Base-by-base conservation (phyloP, 768 basidiomycete species). In the Lactarius akahatsu region DNA sequence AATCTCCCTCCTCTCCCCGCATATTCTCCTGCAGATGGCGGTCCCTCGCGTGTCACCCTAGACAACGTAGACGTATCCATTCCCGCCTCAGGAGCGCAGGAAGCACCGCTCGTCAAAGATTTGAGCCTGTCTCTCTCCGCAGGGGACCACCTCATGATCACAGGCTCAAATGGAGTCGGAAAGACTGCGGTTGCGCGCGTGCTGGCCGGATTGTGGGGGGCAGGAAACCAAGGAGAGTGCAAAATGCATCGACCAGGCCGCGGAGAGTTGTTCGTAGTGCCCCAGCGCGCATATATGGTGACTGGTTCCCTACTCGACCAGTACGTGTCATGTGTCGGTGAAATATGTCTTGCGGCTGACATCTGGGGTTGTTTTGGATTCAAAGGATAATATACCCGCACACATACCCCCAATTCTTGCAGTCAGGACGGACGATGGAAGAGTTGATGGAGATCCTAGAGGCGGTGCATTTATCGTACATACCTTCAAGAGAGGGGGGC, bases 231-330 rank as follows among this genome's bases (percentile, higher is more conserved):
- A 15, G 82, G 79, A 38, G 69, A 59, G 16, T 72, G 76, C 0
- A 66, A 64, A 45, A 76, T 78, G 40, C 57, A 65, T 45, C 66
- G 76, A 32, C 77, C 76, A 11, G 64, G 32, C 16, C 30, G 61
- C 11, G 67, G 76, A 72, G 74, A 80, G 66, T 82, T 91, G n/a
- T 88, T 92, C 68, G 86, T 97, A 63, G 84, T 98, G 3, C 96
- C 96, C 4, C 96, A 98, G 77, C 81, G 96, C 16, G 88, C 94
- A 28, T 98, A 98, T 76, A 92, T 98, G 85, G 89, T 91, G 34
- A 82, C 86, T 0, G 96, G 96, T 0, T 89, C 87, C 68, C 77
- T 98, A 55, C 78, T 96, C 18, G 95, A 97, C 71, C 96, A 98
- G 81, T 83, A 60, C 69, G 83, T 77, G 7, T 55, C 50, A 32